A percentile compares a stretch with the other conserved stretches of the same genome.
Evolutionary conservation across 352 stramenopile species (phyloP).

Genomic region (Phytophthora pistaciae): DNA sequence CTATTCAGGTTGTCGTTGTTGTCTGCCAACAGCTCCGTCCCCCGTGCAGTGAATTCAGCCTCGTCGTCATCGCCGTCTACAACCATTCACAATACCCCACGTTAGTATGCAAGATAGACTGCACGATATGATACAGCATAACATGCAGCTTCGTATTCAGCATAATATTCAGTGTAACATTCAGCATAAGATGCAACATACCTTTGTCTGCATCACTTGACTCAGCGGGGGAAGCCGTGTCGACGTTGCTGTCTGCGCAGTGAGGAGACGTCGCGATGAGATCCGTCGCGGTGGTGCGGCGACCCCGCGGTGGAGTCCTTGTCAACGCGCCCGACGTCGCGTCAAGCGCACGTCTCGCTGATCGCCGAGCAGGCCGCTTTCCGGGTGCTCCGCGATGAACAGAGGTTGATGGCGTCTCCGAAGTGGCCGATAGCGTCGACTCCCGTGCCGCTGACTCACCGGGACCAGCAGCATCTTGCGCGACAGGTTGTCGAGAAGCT

Average conservation of each 20-base stretch:
- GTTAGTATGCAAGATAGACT: background rate
- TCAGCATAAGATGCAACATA: background rate
- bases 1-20: constrained; percentile 20
- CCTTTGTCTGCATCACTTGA: background rate
- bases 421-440: too few relatives aligned
- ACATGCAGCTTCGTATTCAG: constrained; percentile 1
- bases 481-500: background rate
- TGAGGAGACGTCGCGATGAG: background rate
- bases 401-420: too few relatives aligned
- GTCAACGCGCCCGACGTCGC: background rate
- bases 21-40: constrained; percentile 3
- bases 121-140: constrained; percentile 4
- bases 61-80: constrained; percentile 3
- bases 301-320: background rate
- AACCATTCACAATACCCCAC: background rate
- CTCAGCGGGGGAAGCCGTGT: background rate
- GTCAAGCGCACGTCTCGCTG: background rate
- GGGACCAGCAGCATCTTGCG: background rate
- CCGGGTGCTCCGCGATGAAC: background rate
- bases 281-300: background rate
- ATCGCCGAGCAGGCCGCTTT: background rate
- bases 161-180: background rate
- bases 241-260: background rate
- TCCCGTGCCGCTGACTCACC: too few relatives aligned
- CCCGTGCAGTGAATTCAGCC: background rate